These are phyloP conservation scores for Zarea fungicola DNA, from an alignment of 2,329 filamentous ascomycete species.

Conservation along the genomic window DNA sequence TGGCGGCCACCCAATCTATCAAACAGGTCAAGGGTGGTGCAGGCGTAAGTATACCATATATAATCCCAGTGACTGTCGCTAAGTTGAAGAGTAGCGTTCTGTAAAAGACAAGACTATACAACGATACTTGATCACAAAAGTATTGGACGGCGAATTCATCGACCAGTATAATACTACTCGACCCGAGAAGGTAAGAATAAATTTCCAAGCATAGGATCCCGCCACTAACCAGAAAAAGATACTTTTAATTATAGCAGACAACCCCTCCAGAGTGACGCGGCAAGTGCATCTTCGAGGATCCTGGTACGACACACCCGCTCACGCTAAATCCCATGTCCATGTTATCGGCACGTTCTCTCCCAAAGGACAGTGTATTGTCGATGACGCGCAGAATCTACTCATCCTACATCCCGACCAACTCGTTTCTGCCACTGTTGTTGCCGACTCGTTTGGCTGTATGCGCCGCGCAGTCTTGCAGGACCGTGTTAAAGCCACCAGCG, in stretches of 20 bases:
- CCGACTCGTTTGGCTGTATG: conserved; percentile 91
- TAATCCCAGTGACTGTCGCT: conserved; percentile 42
- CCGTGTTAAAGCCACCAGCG: conserved; percentile 83
- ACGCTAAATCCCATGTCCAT: conserved; percentile 73
- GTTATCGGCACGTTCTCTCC: conserved; percentile 72
- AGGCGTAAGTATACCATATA: conserved; percentile 31
- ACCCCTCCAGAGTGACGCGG: conserved; percentile 56
- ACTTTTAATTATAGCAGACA: conserved; percentile 76
- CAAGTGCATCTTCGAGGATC: conserved; percentile 75
- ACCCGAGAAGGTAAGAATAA: conserved; percentile 63
- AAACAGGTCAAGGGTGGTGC: conserved; percentile 24
- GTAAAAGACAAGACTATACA: conserved; percentile 71
- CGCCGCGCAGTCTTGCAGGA: conserved; percentile 91
- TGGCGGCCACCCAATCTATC: conserved; percentile 65
- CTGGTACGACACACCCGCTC: conserved; percentile 79
- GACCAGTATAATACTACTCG: conserved; percentile 55
- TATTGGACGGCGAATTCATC: conserved; percentile 63
- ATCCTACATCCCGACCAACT: conserved; percentile 94
- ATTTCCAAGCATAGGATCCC: not conserved
- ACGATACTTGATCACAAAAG: conserved; percentile 75
- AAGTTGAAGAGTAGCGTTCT: conserved; percentile 60
- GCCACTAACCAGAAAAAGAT: conserved; percentile 49
- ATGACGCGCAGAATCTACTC: conserved; percentile 77
- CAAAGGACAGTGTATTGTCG: conserved; percentile 70
- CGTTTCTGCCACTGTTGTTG: conserved; percentile 89